phyloP scores from a whole-genome alignment of 495 filamentous ascomycete genomes.

The Xylaria longipes region DNA sequence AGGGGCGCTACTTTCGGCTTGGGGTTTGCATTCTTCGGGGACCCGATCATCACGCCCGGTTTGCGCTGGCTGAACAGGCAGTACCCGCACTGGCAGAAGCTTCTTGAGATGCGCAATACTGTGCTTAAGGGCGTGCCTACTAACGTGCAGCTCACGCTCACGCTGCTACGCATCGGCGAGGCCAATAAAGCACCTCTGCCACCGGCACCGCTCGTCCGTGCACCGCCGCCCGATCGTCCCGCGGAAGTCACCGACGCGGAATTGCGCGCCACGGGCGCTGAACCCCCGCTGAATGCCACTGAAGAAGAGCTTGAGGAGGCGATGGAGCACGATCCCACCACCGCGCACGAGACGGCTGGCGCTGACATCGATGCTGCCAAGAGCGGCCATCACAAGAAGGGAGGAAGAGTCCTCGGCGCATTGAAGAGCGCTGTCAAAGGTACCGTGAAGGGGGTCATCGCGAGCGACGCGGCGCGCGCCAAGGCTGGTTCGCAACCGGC shows the following conservation, averaged over 20 bases:
- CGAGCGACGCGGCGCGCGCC: conserved; percentile 71
- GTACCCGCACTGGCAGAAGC: conserved; percentile 77
- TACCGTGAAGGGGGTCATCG: conserved; percentile 70
- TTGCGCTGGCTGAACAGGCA: conserved; percentile 67
- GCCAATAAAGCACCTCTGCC: conserved; percentile 81
- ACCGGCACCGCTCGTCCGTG: conserved; percentile 69
- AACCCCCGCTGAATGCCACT: conserved; percentile 48
- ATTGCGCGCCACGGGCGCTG: conserved; percentile 48
- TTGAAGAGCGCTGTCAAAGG: conserved; percentile 55
- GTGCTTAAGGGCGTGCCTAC: conserved; percentile 85
- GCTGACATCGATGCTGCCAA: conserved; percentile 59
- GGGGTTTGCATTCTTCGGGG: conserved; percentile 81
- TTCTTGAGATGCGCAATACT: conserved; percentile 69
- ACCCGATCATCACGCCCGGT: conserved; percentile 69
- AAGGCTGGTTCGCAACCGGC: conserved; percentile 70
- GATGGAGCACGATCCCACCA: conserved; percentile 47
- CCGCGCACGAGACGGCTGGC: conserved; percentile 37
- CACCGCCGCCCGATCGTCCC: conserved; percentile 61
- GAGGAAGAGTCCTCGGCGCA: conserved; percentile 65
- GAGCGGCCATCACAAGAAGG: conserved; percentile 41
- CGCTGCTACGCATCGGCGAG: conserved; percentile 85
- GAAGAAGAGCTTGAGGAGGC: conserved; percentile 52
- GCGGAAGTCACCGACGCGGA: conserved; percentile 54
- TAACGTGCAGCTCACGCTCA: conserved; percentile 85
- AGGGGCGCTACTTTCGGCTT: conserved; percentile 70